phyloP scores from a whole-genome alignment of 2,329 filamentous ascomycete species.

The Colletotrichum acutatum region DNA sequence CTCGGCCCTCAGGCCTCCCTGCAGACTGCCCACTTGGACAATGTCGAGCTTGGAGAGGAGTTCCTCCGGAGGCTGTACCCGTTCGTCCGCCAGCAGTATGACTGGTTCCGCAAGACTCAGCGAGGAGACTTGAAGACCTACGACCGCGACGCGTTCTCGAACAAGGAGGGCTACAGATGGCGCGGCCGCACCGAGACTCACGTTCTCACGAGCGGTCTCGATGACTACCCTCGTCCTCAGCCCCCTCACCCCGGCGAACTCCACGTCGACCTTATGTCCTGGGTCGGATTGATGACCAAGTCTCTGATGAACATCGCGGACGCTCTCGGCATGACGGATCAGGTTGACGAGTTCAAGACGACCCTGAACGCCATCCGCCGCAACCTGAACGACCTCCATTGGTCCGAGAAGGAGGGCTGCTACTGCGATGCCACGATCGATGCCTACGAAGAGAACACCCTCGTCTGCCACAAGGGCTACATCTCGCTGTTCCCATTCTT shows the following conservation, averaged over 20 bases:
- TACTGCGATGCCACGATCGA: constrained; percentile 98
- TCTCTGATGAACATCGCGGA: constrained; percentile 84
- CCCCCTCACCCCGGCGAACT: constrained; percentile 96
- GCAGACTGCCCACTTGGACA: constrained; percentile 73
- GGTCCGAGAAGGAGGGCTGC: constrained; percentile 81
- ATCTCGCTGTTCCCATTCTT: constrained; percentile 94
- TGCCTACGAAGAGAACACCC: constrained; percentile 88
- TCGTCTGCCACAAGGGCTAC: constrained; percentile 97
- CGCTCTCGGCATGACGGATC: constrained; percentile 79
- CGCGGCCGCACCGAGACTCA: constrained; percentile 88
- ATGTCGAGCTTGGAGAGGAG: constrained; percentile 73
- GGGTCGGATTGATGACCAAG: constrained; percentile 96
- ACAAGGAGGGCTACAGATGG: constrained; percentile 96
- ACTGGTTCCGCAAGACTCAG: constrained; percentile 96
- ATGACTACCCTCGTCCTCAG: constrained; percentile 94
- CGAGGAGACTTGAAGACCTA: constrained; percentile 90
- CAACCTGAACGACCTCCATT: constrained; percentile 94
- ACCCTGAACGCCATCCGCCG: constrained; percentile 81
- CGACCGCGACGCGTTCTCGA: constrained; percentile 87
- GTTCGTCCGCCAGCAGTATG: constrained; percentile 86
- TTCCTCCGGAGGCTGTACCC: constrained; percentile 86
- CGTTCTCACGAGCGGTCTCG: constrained; percentile 91
- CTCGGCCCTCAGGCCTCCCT: constrained; percentile 57
- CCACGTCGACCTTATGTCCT: constrained; percentile 92
- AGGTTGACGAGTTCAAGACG: constrained; percentile 76